Conservation (phyloP, 139 green algal genomes). For the Chlorella vulgaris region DNA sequence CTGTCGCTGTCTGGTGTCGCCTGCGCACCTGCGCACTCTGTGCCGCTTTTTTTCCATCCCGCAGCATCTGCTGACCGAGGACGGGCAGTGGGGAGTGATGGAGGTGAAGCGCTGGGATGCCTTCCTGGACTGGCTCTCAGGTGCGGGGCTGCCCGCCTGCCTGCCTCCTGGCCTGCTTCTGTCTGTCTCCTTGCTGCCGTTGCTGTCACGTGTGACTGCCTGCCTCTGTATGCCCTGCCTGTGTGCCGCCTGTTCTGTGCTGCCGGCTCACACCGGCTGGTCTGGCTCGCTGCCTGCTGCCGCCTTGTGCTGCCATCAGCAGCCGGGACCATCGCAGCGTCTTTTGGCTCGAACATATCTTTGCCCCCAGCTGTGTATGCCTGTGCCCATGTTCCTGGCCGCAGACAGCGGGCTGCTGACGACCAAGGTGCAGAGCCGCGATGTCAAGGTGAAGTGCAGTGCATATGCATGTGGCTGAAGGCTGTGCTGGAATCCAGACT, state of each 20-base stretch:
- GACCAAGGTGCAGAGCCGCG: slow-evolving; percentile 39
- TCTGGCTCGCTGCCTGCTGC: no score
- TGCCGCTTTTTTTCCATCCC: background rate
- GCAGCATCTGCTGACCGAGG: slow-evolving; percentile 41
- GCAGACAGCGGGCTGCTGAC: slow-evolving; percentile 65
- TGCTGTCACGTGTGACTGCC: background rate
- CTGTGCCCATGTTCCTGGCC: background rate
- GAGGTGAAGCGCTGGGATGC: slow-evolving; percentile 54
- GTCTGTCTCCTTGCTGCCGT: no score
- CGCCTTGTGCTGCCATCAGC: no score
- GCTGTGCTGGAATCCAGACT: background rate
- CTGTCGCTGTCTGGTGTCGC: background rate
- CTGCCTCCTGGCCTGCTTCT: background rate
- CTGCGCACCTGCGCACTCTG: background rate
- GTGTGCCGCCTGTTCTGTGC: background rate
- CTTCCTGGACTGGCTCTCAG: slow-evolving; percentile 81
- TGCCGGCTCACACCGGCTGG: background rate
- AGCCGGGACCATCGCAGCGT: no score
- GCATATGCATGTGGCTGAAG: background rate
- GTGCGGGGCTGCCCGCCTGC: background rate
- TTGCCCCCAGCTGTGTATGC: no score
- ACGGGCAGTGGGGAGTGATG: slow-evolving; percentile 58
- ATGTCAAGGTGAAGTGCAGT: background rate
- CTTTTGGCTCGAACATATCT: no score
- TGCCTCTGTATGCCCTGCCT: background rate